Conservation (phyloP, 768 basidiomycete genomes). For the Agrocybe praecox region DNA sequence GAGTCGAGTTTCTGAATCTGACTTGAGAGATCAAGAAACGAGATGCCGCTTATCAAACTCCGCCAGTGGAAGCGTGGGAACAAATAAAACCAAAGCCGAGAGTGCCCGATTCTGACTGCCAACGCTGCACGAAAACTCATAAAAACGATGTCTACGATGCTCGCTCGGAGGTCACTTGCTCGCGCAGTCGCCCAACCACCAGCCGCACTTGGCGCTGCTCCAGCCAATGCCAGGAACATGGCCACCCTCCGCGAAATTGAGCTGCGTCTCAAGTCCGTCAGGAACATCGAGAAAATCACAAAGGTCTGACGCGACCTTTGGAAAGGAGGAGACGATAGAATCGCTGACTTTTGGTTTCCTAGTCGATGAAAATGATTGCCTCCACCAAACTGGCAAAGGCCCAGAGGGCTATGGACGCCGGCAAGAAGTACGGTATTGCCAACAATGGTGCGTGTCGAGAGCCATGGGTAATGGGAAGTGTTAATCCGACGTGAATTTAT, state of each 20-base stretch:
- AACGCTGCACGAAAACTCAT: constrained; percentile 27
- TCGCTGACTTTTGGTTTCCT: constrained; percentile 11
- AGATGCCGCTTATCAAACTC: constrained; percentile 22
- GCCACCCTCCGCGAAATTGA: constrained; percentile 98
- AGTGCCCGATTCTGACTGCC: constrained; percentile 36
- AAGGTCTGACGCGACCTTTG: constrained; percentile 61
- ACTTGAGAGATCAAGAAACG: constrained; percentile 7
- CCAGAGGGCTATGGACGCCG: constrained; percentile 88
- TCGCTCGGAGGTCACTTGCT: constrained; percentile 48
- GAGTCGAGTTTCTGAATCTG: constrained; percentile 3
- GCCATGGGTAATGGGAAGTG: constrained; percentile 7
- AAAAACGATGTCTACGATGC: constrained; percentile 34
- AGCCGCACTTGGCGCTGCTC: constrained; percentile 41
- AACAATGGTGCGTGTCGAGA: constrained; percentile 69
- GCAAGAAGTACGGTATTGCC: constrained; percentile 91
- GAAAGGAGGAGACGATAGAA: not conserved
- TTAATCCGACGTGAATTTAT: not conserved
- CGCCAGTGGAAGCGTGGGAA: constrained; percentile 30
- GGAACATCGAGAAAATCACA: constrained; percentile 99
- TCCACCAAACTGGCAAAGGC: constrained; percentile 97
- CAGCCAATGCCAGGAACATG: constrained; percentile 77
- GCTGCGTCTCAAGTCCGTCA: constrained; percentile 92
- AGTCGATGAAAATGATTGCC: constrained; percentile 99
- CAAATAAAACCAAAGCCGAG: constrained; percentile 36
- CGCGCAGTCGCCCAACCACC: constrained; percentile 38